Conservation (phyloP, 139 green algal genomes). For the Tetraselmis striata region DNA sequence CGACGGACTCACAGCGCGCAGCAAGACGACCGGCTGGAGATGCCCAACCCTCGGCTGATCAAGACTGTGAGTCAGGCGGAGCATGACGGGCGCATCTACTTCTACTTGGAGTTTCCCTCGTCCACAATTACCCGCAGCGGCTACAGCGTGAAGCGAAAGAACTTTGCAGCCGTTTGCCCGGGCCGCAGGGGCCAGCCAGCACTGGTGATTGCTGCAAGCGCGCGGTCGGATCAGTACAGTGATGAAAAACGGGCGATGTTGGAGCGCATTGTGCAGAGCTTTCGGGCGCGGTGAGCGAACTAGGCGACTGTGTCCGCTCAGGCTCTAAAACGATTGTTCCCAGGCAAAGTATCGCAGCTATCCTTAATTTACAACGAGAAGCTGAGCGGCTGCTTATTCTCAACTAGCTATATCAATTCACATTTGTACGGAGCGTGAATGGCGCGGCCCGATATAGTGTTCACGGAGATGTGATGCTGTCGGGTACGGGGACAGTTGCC, state of each 20-base stretch:
- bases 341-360: too few species aligned
- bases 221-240: constrained; percentile 53
- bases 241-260: constrained; percentile 45
- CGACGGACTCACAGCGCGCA: not conserved
- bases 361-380: too few species aligned
- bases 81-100: constrained; percentile 30
- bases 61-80: constrained; percentile 8
- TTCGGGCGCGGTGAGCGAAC: constrained; percentile 43
- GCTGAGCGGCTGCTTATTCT: too few species aligned
- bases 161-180: constrained; percentile 44
- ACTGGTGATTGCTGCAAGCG: constrained; percentile 23
- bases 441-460: too few species aligned
- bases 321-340: too few species aligned
- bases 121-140: constrained; percentile 53
- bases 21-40: constrained; percentile 30
- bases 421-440: too few species aligned
- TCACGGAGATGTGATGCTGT: too few species aligned
- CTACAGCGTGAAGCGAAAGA: constrained; percentile 56
- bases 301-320: too few species aligned
- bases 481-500: too few species aligned
- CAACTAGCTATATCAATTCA: too few species aligned
- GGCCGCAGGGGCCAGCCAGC: constrained; percentile 24
- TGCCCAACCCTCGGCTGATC: constrained; percentile 26
- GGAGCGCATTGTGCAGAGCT: constrained; percentile 40
- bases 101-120: constrained; percentile 54